Conservation (phyloP, 148 eudicot genomes). For the Persicaria tinctoria region DNA sequence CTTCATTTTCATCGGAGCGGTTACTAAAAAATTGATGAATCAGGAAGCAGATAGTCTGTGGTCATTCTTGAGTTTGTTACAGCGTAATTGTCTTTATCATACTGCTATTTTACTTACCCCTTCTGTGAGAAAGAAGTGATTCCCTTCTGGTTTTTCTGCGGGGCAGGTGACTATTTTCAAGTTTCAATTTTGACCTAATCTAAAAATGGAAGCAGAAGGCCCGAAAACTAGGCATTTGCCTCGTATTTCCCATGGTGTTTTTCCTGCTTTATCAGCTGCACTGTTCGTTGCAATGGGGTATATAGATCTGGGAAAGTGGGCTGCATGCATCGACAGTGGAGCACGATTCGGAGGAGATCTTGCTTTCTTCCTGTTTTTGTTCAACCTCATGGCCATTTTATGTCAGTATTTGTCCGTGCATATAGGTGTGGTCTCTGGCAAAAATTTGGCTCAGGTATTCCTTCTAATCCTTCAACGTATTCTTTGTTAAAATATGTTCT, state of each 20-base stretch:
- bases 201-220: slow-evolving; percentile 34
- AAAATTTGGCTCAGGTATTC: slow-evolving; percentile 74
- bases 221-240: slow-evolving; percentile 18
- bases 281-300: slow-evolving; percentile 60
- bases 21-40: not conserved
- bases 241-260: slow-evolving; percentile 26
- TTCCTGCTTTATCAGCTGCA: slow-evolving; percentile 51
- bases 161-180: not conserved
- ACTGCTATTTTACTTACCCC: not conserved
- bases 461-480: not conserved
- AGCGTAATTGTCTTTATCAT: not conserved
- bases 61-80: not conserved
- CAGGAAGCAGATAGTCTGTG: not conserved
- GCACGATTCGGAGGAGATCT: slow-evolving; percentile 79
- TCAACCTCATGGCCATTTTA: slow-evolving; percentile 59
- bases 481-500: too few species aligned
- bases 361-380: slow-evolving; percentile 34
- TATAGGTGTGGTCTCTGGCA: slow-evolving; percentile 60
- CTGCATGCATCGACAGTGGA: slow-evolving; percentile 70
- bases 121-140: not conserved
- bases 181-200: slow-evolving; percentile 9
- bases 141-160: not conserved
- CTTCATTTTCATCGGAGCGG: not conserved
- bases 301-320: slow-evolving; percentile 95
- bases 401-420: slow-evolving; percentile 78